Evolutionary conservation across 2,329 filamentous ascomycete genomes (phyloP), one percentile per base, ranked within the genome.

Genomic region (Sphaerulina vaccinii): DNA sequence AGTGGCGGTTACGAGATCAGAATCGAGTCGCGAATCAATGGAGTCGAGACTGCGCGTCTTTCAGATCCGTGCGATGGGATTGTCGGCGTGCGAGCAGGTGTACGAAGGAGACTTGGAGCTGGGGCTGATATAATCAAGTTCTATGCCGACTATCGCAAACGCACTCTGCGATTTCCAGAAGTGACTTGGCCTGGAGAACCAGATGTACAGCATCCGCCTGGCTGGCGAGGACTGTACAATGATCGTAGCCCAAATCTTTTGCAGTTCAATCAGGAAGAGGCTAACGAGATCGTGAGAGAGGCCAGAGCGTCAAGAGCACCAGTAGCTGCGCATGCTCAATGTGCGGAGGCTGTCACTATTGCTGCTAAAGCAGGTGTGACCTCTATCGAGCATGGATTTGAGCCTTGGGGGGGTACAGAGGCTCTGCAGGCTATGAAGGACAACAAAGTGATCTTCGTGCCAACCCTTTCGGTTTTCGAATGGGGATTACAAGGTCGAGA

Each of bases 381-480:
- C n/a, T 68, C 56, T 13, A 53, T 68, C 15, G 67, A 69, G 60
- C 66, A 69, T 39, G 66, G 63, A 1, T 58, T 55, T 15, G 52
- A 62, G 51, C 22, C 51, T 7, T 58, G 52, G 44, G 56, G 65
- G 16, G 65, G 68, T 18, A 70, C 73, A 1, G 73, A 74, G 27
- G 65, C 76, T 1, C 64, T 80, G 18, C 45, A 67, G 6, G 70
- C 65, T 10, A 76, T 82, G 77, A 65, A 59, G 13, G 65, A 73
- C 19, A 69, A 72, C n/a, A 65, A 64, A 0, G 71, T 68, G 1
- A 76, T 82, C 16, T 78, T 78, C 50, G 76, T 82, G 15, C 79
- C 79, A 1, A 82, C 79, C 1, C 67, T 82, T 2, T 68, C 76
- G 1, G 72, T 79, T 15, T 66, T 71, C 2, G 76, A 78, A 52